Percentiles rank a stretch among this genome's conserved stretches.
phyloP scores from a whole-genome alignment of 2,329 filamentous ascomycete genomes.

The Xylaria sp. region DNA sequence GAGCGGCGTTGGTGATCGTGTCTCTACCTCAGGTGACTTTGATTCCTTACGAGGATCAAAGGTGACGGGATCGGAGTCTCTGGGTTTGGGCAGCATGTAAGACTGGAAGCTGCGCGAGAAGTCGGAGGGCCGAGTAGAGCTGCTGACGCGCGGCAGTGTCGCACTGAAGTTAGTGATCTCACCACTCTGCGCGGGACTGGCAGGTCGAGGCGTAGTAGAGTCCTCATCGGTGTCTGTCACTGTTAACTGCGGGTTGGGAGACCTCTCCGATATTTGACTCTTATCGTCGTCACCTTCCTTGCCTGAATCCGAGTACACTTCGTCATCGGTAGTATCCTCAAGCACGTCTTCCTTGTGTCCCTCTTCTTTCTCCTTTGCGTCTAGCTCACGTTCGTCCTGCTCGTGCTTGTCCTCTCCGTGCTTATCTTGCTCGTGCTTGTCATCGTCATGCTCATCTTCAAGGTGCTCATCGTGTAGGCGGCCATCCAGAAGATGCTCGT shows the following conservation, averaged over 20 bases:
- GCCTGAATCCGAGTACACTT: slow-evolving; percentile 26
- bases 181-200: slow-evolving; percentile 34
- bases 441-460: neutral
- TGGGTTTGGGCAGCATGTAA: slow-evolving; percentile 42
- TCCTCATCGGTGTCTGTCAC: slow-evolving; percentile 37
- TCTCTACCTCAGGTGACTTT: slow-evolving; percentile 29
- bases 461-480: neutral
- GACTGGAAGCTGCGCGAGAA: slow-evolving; percentile 43
- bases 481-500: slow-evolving; percentile 34
- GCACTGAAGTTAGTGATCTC: slow-evolving; percentile 32
- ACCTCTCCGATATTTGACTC: slow-evolving; percentile 52
- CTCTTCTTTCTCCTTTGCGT: slow-evolving; percentile 52
- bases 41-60: slow-evolving; percentile 33
- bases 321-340: slow-evolving; percentile 43
- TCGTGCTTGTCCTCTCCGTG: slow-evolving; percentile 21
- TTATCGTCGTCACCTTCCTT: slow-evolving; percentile 46
- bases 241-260: slow-evolving; percentile 22
- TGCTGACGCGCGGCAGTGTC: slow-evolving; percentile 37
- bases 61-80: slow-evolving; percentile 33
- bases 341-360: slow-evolving; percentile 57
- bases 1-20: slow-evolving; percentile 46
- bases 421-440: slow-evolving; percentile 48
- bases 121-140: slow-evolving; percentile 32
- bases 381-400: slow-evolving; percentile 58
- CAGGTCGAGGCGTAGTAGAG: slow-evolving; percentile 47